Percentiles rank a stretch among this genome's conserved stretches.
Conservation (phyloP, 2,329 filamentous ascomycete genomes). For the Alternaria hordeiaustralica region DNA sequence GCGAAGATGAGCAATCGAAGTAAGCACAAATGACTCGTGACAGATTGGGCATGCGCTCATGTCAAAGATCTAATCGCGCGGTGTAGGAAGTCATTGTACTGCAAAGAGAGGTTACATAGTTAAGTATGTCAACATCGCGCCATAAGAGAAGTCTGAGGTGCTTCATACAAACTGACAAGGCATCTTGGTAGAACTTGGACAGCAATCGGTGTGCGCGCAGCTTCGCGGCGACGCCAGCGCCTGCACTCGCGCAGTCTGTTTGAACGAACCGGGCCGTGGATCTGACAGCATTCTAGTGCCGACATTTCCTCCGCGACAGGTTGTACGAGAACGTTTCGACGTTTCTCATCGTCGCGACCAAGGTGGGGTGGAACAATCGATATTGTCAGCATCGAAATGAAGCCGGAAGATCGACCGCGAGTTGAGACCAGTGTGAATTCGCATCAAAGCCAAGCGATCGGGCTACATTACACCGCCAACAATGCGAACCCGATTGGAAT, state of each 20-base stretch:
- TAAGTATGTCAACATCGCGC: background rate
- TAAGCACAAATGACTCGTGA: background rate
- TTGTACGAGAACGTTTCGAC: background rate
- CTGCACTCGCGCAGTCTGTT: background rate
- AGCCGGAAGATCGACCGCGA: constrained; percentile 4
- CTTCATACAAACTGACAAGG: background rate
- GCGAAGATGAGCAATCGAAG: background rate
- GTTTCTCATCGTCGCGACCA: background rate
- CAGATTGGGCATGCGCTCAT: background rate
- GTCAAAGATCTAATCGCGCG: background rate
- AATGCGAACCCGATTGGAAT: background rate
- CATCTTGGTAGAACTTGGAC: background rate
- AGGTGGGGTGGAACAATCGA: background rate
- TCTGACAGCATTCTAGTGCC: constrained; percentile 1
- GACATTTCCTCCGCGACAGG: background rate
- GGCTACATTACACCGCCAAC: background rate
- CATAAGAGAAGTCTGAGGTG: too few species aligned
- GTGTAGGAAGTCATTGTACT: background rate
- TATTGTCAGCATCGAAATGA: constrained; percentile 13
- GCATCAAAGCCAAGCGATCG: background rate
- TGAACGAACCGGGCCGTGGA: background rate
- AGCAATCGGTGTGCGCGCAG: background rate
- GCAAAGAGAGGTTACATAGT: background rate
- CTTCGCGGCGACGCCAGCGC: background rate
- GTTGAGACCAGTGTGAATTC: background rate